Conservation (phyloP, 106 monocot species). For the Amphibolis antarctica region DNA sequence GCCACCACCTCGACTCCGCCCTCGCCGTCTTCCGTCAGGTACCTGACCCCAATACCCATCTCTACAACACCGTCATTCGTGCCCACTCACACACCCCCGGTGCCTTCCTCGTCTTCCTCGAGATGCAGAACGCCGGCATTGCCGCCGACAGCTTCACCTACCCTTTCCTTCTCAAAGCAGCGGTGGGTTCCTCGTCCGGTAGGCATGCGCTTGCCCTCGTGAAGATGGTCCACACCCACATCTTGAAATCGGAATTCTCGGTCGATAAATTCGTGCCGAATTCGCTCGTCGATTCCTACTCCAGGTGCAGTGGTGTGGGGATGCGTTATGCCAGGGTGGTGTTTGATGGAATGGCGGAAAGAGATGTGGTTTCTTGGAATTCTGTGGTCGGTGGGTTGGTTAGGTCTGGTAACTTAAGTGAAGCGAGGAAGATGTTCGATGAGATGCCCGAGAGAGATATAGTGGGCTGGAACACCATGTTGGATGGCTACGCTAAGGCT, state of each 20-base stretch:
- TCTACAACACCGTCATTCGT: conserved; percentile 62
- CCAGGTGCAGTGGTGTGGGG: conserved; percentile 18
- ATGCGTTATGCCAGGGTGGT: conserved; percentile 23
- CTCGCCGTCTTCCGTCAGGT: conserved; percentile 35
- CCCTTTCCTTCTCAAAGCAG: conserved; percentile 59
- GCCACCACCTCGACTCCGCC: conserved; percentile 18
- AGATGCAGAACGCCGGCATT: conserved; percentile 26
- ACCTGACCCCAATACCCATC: conserved; percentile 36
- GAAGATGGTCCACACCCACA: conserved; percentile 44
- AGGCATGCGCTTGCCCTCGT: conserved; percentile 10
- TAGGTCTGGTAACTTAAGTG: conserved; percentile 25
- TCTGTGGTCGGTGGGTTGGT: conserved; percentile 50
- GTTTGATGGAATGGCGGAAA: conserved; percentile 43
- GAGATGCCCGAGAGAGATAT: conserved; percentile 51
- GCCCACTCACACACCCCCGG: conserved; percentile 18
- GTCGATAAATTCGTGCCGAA: conserved; percentile 65
- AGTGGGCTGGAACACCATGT: conserved; percentile 58
- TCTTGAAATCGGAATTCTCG: conserved; percentile 42
- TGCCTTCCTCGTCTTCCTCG: conserved; percentile 31
- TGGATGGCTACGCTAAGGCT: conserved; percentile 46
- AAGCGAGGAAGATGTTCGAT: conserved; percentile 48
- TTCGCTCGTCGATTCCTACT: conserved; percentile 53
- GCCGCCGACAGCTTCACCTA: conserved; percentile 60
- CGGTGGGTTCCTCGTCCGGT: conserved; percentile 7
- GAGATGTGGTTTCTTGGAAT: conserved; percentile 65